phyloP scores from a whole-genome alignment of 148 eudicot species.

The Polygonum aviculare region DNA sequence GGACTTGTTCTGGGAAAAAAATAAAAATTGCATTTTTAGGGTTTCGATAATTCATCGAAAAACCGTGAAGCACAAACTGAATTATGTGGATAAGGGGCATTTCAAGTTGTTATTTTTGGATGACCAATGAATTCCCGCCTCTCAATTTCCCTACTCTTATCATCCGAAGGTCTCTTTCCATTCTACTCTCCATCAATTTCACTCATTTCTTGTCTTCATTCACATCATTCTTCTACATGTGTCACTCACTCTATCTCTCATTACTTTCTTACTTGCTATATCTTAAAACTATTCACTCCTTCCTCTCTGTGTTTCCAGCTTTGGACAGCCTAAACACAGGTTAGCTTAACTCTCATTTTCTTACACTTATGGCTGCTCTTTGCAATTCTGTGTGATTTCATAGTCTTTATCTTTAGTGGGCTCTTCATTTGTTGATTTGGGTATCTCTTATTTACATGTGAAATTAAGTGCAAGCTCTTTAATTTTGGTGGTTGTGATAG shows the following conservation, averaged over 20 bases:
- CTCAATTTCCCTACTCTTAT: slow-evolving; percentile 33
- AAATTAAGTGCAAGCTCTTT: background rate
- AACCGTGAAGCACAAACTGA: slow-evolving; percentile 50
- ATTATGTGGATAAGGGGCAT: slow-evolving; percentile 44
- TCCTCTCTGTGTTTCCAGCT: background rate
- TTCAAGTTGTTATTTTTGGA: slow-evolving; percentile 21
- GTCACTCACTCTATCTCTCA: slow-evolving; percentile 5
- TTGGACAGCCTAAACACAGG: background rate
- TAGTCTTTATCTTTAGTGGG: too few species aligned
- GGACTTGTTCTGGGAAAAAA: background rate
- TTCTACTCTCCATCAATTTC: slow-evolving; percentile 14
- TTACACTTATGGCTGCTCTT: background rate
- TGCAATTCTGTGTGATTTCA: background rate
- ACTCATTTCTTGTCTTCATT: slow-evolving; percentile 7
- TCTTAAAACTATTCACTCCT: slow-evolving; percentile 1
- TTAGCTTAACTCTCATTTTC: slow-evolving; percentile 12
- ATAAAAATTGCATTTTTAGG: background rate
- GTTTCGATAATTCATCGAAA: slow-evolving; percentile 11
- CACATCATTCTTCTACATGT: background rate
- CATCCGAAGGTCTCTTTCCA: slow-evolving; percentile 24
- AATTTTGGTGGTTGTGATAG: slow-evolving; percentile 1
- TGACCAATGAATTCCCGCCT: slow-evolving; percentile 50
- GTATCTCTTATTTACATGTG: background rate
- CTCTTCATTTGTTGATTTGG: background rate
- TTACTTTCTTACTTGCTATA: background rate